These are phyloP conservation scores for Didymella lethalis DNA, from an alignment of 2,329 filamentous ascomycete genomes.

Conservation along the genomic window DNA sequence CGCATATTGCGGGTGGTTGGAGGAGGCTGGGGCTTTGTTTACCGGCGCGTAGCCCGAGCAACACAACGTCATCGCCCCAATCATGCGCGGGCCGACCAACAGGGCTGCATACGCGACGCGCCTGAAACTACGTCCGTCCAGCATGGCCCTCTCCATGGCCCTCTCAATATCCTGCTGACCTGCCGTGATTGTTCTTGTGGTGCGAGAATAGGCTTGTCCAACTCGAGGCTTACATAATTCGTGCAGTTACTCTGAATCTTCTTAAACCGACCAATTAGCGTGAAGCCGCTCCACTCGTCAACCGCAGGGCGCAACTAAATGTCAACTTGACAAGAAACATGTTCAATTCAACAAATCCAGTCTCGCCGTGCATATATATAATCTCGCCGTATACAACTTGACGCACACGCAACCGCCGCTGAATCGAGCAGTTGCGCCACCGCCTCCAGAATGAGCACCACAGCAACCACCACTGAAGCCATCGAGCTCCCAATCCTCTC, in stretches of 20 bases:
- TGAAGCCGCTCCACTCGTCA: conserved; percentile 6
- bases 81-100: background rate
- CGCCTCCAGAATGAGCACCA: conserved; percentile 4
- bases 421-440: background rate
- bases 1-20: conserved; percentile 20
- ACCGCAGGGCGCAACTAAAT: conserved; percentile 11
- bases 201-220: background rate
- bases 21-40: conserved; percentile 14
- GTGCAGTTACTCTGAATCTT: background rate
- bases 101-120: background rate
- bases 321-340: conserved; percentile 14
- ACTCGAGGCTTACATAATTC: background rate
- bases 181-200: too few species aligned
- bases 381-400: too few species aligned
- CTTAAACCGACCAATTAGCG: conserved; percentile 3
- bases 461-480: conserved; percentile 3
- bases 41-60: conserved; percentile 14
- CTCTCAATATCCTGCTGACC: background rate
- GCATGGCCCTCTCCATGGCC: too few species aligned
- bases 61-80: conserved; percentile 13
- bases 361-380: too few species aligned
- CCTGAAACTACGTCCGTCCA: too few species aligned
- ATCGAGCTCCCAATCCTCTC: conserved; percentile 13
- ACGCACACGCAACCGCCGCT: background rate
- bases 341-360: too few species aligned